A percentile compares a stretch with the other conserved stretches of the same genome.
These are phyloP conservation scores for Suhomyces canberraensis DNA, from an alignment of 805 yeast genomes.

Conservation along the genomic window DNA sequence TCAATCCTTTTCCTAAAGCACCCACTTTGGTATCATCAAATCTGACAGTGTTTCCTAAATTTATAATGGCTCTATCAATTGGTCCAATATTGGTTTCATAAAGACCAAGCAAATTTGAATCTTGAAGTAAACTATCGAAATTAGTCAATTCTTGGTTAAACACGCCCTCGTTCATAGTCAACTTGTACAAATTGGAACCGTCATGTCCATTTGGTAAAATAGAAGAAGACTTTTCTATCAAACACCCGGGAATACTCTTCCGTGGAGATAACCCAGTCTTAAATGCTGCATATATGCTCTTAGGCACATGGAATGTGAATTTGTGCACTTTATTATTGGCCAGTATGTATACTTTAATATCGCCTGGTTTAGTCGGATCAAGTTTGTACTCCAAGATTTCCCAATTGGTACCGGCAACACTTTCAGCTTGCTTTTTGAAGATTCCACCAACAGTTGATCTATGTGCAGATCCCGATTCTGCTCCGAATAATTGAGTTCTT, in stretches of 20 bases:
- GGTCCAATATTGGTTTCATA: constrained; percentile 73
- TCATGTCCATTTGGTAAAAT: constrained; percentile 68
- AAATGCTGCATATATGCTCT: constrained; percentile 67
- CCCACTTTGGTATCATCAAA: constrained; percentile 76
- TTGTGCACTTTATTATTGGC: constrained; percentile 73
- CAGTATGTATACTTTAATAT: constrained; percentile 64
- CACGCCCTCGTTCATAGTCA: constrained; percentile 64
- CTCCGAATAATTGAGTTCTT: constrained; percentile 78
- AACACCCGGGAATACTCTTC: constrained; percentile 44
- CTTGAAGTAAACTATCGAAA: constrained; percentile 61
- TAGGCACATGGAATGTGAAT: constrained; percentile 70
- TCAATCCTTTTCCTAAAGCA: constrained; percentile 78
- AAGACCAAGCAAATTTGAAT: constrained; percentile 59
- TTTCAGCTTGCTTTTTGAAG: constrained; percentile 75
- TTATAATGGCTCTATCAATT: constrained; percentile 71
- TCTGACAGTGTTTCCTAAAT: constrained; percentile 68
- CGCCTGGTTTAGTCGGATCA: constrained; percentile 63
- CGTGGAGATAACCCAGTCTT: constrained; percentile 46
- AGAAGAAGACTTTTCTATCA: constrained; percentile 56
- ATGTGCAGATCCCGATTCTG: constrained; percentile 46
- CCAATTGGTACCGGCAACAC: constrained; percentile 78
- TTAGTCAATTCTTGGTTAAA: constrained; percentile 55
- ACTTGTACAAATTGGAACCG: constrained; percentile 50
- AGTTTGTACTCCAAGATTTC: constrained; percentile 69
- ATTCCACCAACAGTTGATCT: constrained; percentile 64